Evolutionary conservation across 106 monocot genomes (phyloP), one percentile per base, ranked within the genome.

Genomic region (Dioscorea alata): DNA sequence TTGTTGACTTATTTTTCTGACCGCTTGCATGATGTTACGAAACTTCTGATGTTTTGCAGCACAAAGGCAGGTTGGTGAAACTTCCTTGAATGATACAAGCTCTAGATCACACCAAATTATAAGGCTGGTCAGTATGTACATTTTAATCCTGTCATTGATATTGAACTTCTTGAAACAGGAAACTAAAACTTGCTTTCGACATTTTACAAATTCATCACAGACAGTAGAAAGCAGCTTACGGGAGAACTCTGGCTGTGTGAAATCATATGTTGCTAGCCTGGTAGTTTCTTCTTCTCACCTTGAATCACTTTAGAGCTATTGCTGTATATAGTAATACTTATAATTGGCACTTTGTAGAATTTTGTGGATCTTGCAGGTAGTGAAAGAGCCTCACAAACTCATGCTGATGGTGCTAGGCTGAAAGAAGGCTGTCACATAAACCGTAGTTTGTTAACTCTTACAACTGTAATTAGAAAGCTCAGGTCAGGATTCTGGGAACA

Each of bases 381-480:
- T 76, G 99, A 99, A 68, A 75, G 93, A 52, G 85, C 80, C 13
- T 89, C 92, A 57, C 99, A 93, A 76, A 99, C 99, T 58, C 78
- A 99, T 69, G 85, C 90, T 63, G 90, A 88, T 58, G 99, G 99
- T 69, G 72, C 77, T n/a, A 85, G 92, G 62, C 80, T 99, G 22
- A 93, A 93, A 73, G 99, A 99, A 88, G 99, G 99, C 2, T 90
- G 90, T 73, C 99, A 99, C 69, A 99, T 99, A 68, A 99, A 99
- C 68, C 86, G 89, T 48, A 99, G 99, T 75, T 76, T 99, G 60
- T 63, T 99, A 61, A 93, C 93, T 68, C 78, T 93, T 12, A 93
- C 92, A 66, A 99, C 93, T 50, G 99, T 99, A 12, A 99, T 99
- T 31, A 90, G 99, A 74, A 99, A 90, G 73, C 83, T 99, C 51